A percentile compares a stretch with the other conserved stretches of the same genome.
Conservation (phyloP, 208 protist genomes). For the Crithidia bombi region DNA sequence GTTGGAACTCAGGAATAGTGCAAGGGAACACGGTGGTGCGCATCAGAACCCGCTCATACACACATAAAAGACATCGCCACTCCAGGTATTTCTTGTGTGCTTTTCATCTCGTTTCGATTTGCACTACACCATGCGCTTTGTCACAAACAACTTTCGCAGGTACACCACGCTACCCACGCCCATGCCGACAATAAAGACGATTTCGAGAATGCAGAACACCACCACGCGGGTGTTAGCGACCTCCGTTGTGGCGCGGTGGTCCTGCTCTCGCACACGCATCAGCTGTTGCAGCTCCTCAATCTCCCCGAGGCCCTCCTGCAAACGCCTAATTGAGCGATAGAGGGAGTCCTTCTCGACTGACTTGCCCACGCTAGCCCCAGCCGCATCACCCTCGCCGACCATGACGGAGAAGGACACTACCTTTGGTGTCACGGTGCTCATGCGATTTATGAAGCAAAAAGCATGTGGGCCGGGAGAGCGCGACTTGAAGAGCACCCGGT, state of each 20-base stretch:
- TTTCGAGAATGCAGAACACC: conserved; percentile 77
- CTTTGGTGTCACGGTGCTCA: conserved; percentile 85
- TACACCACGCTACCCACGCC: conserved; percentile 78
- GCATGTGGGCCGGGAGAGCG: conserved; percentile 52
- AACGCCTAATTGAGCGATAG: conserved; percentile 57
- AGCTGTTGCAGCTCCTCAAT: conserved; percentile 82
- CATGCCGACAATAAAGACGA: conserved; percentile 69
- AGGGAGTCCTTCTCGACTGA: conserved; percentile 49
- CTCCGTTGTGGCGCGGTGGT: conserved; percentile 83
- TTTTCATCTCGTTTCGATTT: no score
- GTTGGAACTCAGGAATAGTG: no score
- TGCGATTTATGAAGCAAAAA: conserved; percentile 91
- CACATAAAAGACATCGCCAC: no score
- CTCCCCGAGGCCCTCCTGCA: conserved; percentile 72
- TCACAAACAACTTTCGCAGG: conserved; percentile 75
- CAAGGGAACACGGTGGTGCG: no score
- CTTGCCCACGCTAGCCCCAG: conserved; percentile 3
- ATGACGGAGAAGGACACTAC: conserved; percentile 79
- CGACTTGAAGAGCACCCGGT: conserved; percentile 85
- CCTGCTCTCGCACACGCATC: conserved; percentile 60
- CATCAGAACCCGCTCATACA: no score
- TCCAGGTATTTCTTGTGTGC: no score
- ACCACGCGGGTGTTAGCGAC: conserved; percentile 85
- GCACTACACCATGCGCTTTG: conserved; percentile 75
- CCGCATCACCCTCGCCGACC: conserved; percentile 38